Conservation (phyloP, 2,329 filamentous ascomycete species). For the Aulographum hederae region DNA sequence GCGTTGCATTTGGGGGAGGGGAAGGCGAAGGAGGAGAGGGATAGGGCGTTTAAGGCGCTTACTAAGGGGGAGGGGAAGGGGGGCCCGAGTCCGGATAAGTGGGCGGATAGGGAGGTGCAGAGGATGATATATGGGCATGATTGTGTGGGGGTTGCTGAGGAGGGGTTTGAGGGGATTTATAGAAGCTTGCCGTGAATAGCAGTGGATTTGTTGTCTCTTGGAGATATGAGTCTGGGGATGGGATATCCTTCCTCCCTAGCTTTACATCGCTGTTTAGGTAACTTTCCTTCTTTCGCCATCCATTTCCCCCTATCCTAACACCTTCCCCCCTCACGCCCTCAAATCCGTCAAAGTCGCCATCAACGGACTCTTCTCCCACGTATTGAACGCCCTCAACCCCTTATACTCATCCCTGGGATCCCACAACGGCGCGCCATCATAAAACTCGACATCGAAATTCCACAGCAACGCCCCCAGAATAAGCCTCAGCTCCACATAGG, state of each 20-base stretch:
- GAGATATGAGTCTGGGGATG: no score
- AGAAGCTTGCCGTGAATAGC: slow-evolving; percentile 2
- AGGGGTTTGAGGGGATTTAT: slow-evolving; percentile 20
- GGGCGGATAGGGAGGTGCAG: slow-evolving; percentile 33
- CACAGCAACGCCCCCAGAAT: background rate
- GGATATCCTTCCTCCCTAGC: no score
- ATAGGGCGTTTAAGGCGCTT: slow-evolving; percentile 32
- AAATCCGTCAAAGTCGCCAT: background rate
- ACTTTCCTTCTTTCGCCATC: no score
- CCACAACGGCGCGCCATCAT: background rate
- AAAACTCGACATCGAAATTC: slow-evolving; percentile 1
- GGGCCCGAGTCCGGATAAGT: slow-evolving; percentile 28
- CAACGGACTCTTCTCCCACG: slow-evolving; percentile 1
- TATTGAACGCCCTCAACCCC: background rate
- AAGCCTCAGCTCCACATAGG: slow-evolving; percentile 1
- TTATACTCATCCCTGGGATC: background rate
- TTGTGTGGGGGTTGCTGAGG: slow-evolving; percentile 24
- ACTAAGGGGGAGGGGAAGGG: slow-evolving; percentile 18
- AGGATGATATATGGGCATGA: slow-evolving; percentile 29
- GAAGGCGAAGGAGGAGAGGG: slow-evolving; percentile 38
- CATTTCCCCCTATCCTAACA: no score
- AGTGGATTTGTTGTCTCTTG: no score
- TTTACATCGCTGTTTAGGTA: no score
- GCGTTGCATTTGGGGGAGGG: slow-evolving; percentile 39
- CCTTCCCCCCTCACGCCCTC: background rate